Evolutionary conservation across 2,329 filamentous ascomycete species (phyloP), one percentile per base, ranked within the genome.

Genomic region (Xylaria hypoxylon): DNA sequence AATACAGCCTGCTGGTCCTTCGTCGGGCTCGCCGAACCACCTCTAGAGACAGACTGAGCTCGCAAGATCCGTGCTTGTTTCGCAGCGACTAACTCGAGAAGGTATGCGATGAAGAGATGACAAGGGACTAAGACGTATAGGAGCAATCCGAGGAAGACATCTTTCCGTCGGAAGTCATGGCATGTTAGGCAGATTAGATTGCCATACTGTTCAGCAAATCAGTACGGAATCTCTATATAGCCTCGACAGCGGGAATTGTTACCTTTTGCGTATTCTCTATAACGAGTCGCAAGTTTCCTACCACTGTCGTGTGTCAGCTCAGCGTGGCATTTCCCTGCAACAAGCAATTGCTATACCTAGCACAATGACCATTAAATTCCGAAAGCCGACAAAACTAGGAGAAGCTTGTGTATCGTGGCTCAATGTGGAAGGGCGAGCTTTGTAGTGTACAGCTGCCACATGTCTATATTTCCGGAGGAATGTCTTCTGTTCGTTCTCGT

Each of bases 231-330:
- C 53, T 70, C 6, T 40, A 50, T 17, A 33, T 55, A 61, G 70
- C 64, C 75, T 61, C 42, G 24, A 45, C 10, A 47, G 31, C 31
- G 24, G 22, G 47, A 31, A 45, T n/a, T 13, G 11, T 68, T 77
- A 93, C 92, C 86, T 97, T 97, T 83, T 95, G 92, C 72, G 95
- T 93, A 77, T 99, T 99, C 80, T 98, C 96, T 76, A 99, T 94
- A 82, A 98, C 93, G 75, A 99, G 85, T 70, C 96, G 90, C 58
- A 99, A 81, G 77, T 99, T 99, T 74, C 94, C 96, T 56, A 95
- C 93, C 75, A 98, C 93, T 94, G 67, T 48, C n/a, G 47, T 58
- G 3, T 53, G 59, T 72, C 45, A 74, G 68, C 51, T n/a, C 10
- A 62, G 28, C 6, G 17, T 11, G 42, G 11, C n/a, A 38, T 24